Evolutionary conservation across 495 filamentous ascomycete species (phyloP).

Genomic region (Astrothelium macrocarpum): DNA sequence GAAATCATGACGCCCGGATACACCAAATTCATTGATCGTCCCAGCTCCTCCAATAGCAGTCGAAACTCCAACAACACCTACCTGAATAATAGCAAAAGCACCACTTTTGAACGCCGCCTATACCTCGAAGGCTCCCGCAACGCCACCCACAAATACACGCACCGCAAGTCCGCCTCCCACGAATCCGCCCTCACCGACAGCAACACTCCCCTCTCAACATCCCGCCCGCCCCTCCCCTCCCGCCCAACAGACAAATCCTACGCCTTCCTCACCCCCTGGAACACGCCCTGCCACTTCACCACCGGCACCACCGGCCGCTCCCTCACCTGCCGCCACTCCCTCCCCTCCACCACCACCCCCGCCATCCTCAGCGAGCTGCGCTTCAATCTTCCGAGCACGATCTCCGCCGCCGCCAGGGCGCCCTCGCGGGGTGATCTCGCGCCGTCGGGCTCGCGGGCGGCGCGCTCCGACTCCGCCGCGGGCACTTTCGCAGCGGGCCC

Average conservation of each 20-base stretch:
- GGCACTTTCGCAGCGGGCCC: too few species aligned
- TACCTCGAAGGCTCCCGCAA: conserved; percentile 31
- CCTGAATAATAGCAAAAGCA: conserved; percentile 9
- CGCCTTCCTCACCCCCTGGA: conserved; percentile 75
- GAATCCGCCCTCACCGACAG: neutral
- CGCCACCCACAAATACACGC: conserved; percentile 13
- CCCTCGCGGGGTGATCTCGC: neutral
- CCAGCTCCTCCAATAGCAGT: conserved; percentile 20
- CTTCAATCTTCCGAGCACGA: conserved; percentile 57
- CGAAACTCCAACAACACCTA: too few species aligned
- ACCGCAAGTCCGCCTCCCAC: conserved; percentile 5
- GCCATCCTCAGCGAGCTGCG: conserved; percentile 63
- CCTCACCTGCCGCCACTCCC: conserved; percentile 62
- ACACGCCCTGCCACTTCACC: conserved; percentile 71
- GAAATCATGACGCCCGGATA: conserved; percentile 56
- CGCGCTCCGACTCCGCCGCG: too few species aligned
- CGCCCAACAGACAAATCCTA: conserved; percentile 36
- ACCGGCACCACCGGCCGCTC: conserved; percentile 63
- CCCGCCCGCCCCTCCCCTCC: neutral
- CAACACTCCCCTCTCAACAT: neutral
- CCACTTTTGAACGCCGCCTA: conserved; percentile 24
- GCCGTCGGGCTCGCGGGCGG: too few species aligned
- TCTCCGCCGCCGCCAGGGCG: neutral
- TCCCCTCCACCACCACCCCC: conserved; percentile 37
- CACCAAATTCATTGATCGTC: conserved; percentile 40